A percentile compares a stretch with the other conserved stretches of the same genome.
Conservation (phyloP, 2,329 filamentous ascomycete species). For the Nannizzia gypsea region DNA sequence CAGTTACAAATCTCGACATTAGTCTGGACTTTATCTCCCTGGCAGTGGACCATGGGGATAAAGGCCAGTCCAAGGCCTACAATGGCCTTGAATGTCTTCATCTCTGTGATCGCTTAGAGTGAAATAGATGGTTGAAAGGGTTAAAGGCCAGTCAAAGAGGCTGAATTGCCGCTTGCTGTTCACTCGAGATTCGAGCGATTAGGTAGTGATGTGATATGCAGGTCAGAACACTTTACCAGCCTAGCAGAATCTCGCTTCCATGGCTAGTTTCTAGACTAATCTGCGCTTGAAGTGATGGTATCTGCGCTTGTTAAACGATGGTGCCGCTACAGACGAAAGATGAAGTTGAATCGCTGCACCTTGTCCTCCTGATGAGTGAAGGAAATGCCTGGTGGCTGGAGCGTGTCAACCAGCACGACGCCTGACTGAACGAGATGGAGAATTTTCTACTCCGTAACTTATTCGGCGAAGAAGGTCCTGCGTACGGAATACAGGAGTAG, state of each 20-base stretch:
- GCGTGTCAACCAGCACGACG: not conserved
- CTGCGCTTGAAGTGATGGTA: not conserved
- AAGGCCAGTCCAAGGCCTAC: not conserved
- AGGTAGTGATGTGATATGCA: not conserved
- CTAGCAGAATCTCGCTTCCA: not conserved
- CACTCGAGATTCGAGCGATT: not conserved
- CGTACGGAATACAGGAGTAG: not conserved
- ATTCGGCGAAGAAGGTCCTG: not conserved
- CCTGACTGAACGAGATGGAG: not conserved
- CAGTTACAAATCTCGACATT: constrained; percentile 51
- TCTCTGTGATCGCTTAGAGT: not conserved
- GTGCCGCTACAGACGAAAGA: not conserved
- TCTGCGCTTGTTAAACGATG: not conserved
- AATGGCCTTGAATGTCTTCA: not conserved
- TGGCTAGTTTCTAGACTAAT: not conserved
- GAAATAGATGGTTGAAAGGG: not conserved
- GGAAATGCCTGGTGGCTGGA: not conserved
- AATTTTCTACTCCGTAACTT: not conserved
- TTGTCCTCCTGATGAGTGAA: not conserved
- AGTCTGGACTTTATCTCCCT: constrained; percentile 32
- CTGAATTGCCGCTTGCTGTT: too few relatives aligned
- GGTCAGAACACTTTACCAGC: not conserved
- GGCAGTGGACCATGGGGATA: not conserved
- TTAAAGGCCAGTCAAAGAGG: not conserved
- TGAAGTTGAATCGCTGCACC: not conserved